Conservation (phyloP, 2,329 filamentous ascomycete genomes). For the Gnomoniopsis sp. region DNA sequence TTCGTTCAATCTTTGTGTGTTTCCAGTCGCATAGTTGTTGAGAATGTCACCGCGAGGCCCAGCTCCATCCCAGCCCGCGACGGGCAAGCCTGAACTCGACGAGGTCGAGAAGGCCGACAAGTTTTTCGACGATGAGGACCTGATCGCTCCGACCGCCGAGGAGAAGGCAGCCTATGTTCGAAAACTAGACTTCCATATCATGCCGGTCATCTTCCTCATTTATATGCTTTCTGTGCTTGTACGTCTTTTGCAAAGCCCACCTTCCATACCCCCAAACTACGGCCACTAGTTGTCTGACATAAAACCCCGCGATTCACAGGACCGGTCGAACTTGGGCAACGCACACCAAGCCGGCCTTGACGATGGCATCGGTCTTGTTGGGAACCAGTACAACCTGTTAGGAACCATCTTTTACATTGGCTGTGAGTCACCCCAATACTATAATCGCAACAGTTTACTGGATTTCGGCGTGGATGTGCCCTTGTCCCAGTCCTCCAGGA, state of each 20-base stretch:
- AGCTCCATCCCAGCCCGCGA: background rate
- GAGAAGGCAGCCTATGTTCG: constrained; percentile 11
- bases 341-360: constrained; percentile 28
- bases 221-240: constrained; percentile 30
- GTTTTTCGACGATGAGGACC: background rate
- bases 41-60: background rate
- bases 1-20: background rate
- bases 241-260: background rate
- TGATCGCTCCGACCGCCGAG: background rate
- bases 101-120: constrained; percentile 3
- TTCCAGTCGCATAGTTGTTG: background rate
- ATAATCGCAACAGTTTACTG: no score
- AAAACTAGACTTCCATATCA: constrained; percentile 21
- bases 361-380: constrained; percentile 23
- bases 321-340: constrained; percentile 28
- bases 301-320: background rate
- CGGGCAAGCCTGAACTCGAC: background rate
- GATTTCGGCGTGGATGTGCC: constrained; percentile 3
- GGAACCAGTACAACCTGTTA: constrained; percentile 24
- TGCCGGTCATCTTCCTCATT: constrained; percentile 24
- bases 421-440: background rate
- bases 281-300: background rate
- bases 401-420: constrained; percentile 26
- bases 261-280: background rate
- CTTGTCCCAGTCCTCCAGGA: background rate